These are phyloP conservation scores for Bjerkandera adusta DNA, from an alignment of 1,284 basidiomycete species.

Conservation along the genomic window DNA sequence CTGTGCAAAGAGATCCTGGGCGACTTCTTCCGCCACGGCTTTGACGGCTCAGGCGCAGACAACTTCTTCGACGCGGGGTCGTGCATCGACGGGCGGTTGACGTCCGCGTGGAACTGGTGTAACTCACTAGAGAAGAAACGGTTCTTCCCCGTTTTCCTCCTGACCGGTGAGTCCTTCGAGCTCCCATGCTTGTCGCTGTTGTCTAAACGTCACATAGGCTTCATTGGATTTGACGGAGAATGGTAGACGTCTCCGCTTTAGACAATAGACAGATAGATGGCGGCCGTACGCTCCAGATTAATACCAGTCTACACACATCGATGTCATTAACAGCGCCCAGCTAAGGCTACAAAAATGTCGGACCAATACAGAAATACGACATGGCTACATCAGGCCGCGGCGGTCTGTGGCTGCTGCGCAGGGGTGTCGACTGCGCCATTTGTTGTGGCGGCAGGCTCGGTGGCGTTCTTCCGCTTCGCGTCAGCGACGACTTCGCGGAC, in stretches of 20 bases:
- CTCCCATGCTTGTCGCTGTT: not conserved
- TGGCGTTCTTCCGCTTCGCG: constrained; percentile 46
- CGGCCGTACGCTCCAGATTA: too few species aligned
- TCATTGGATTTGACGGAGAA: constrained; percentile 80
- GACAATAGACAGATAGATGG: too few species aligned
- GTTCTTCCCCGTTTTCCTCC: constrained; percentile 75
- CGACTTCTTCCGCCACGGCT: constrained; percentile 82
- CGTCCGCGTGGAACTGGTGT: constrained; percentile 88
- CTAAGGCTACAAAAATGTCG: too few species aligned
- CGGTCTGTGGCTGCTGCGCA: constrained; percentile 21
- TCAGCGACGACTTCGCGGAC: constrained; percentile 68
- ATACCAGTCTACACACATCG: too few species aligned
- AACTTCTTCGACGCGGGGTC: constrained; percentile 72
- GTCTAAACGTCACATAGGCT: constrained; percentile 42
- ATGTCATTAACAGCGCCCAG: too few species aligned
- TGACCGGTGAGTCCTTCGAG: constrained; percentile 54
- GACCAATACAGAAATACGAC: too few species aligned
- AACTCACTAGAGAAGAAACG: constrained; percentile 77
- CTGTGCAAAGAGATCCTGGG: constrained; percentile 65
- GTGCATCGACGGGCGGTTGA: constrained; percentile 64
- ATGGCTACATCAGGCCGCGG: constrained; percentile 24
- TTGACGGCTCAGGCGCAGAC: constrained; percentile 80
- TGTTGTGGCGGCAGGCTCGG: constrained; percentile 15
- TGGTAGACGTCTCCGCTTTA: too few species aligned
- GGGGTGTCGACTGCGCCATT: constrained; percentile 20